Evolutionary conservation across 2,329 filamentous ascomycete species (phyloP), one percentile per base, ranked within the genome.

Genomic region (Nigrospora osmanthi): DNA sequence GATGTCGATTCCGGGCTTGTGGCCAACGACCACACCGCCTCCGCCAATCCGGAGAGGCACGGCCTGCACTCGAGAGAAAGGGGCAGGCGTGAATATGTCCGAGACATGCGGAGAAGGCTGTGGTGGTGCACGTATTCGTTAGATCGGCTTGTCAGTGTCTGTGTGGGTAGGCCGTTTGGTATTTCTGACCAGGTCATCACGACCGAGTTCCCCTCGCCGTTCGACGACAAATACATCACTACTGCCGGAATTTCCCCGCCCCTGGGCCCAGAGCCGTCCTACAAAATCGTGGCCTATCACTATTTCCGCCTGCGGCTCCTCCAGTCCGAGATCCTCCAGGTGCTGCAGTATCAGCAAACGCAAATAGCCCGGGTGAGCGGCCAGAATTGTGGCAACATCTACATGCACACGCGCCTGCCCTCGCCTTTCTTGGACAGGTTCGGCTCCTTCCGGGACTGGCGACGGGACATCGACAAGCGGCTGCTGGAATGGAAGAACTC

Each of bases 71-170:
- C 63, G 66, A 57, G 73, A 64, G 74, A 86, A 70, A 64, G 83
- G 63, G 72, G 85, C 16, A 78, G 86, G 40, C 78, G 87, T 46
- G 81, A 95, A 63, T 96, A 89, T 76, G 76, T 89, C 35, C 81
- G 91, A 43, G 93, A 97, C 62, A 76, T 95, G 50, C 81, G 89
- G 42, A 78, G 91, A 46, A 79, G 91, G 31, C 72, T 97, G 13
- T 97, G 90, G 89, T 97, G 93, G 91, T 95, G 89, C 67, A 90
- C 90, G 2, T 97, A 97, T 65, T 91, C 88, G 6, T 81, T 97
- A 45, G 91, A 97, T 64, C 80, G 91, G n/a, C 80, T 97, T 6
- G 91, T 97, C 42, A 93, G 89, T 58, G 90, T 89, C 17, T 96
- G 90, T 55, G 91, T 97, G 23, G 91, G 91, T 34, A 76, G 91